Evolutionary conservation across 176 grass and related monocot species (phyloP).

Genomic region (Triticum dicoccoides): DNA sequence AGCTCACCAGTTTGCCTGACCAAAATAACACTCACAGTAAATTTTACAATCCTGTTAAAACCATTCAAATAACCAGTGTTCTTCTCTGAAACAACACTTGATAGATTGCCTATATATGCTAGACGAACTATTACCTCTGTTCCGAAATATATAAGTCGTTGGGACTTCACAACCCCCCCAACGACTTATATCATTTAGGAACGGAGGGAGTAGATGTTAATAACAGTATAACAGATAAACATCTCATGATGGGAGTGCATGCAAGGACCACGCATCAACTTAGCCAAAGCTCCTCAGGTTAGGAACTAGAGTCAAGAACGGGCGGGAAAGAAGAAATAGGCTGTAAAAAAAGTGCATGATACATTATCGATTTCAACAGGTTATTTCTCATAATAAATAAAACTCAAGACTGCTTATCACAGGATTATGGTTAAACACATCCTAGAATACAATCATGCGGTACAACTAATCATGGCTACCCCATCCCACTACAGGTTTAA

Average conservation of each 20-base stretch:
- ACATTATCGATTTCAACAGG: neutral
- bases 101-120: neutral
- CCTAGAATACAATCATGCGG: neutral
- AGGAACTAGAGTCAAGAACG: neutral
- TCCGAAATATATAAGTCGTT: no score
- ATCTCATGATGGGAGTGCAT: neutral
- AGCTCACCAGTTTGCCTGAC: conserved; percentile 86
- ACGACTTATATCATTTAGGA: no score
- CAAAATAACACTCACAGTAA: conserved; percentile 13
- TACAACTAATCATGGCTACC: neutral
- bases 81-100: neutral
- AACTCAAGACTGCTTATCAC: neutral
- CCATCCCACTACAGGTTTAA: neutral
- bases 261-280: neutral
- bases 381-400: neutral
- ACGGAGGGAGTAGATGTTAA: no score
- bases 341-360: neutral
- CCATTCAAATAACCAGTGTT: neutral
- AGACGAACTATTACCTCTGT: neutral
- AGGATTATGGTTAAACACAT: neutral
- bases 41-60: neutral
- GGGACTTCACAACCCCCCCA: no score
- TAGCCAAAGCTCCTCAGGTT: conserved; percentile 2
- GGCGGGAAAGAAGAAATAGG: neutral
- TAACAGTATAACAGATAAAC: neutral